A percentile compares a stretch with the other conserved stretches of the same genome.
Evolutionary conservation across 495 filamentous ascomycete species (phyloP).

Genomic region (Podospora fimiseda): DNA sequence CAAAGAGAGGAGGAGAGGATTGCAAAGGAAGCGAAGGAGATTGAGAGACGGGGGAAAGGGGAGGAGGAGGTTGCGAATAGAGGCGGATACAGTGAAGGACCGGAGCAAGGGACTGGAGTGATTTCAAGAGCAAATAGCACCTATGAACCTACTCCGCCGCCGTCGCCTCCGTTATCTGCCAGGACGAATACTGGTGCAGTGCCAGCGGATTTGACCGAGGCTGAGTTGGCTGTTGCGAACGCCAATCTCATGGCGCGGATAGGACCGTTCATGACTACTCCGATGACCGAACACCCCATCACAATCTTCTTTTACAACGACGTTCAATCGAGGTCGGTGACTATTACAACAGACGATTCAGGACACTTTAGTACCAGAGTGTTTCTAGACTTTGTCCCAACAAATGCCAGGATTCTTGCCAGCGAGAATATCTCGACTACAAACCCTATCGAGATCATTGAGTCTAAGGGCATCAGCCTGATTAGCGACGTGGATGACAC

Average conservation of each 20-base stretch:
- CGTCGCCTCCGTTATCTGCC: slow-evolving; percentile 29
- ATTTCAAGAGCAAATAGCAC: slow-evolving; percentile 13
- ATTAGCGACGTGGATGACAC: slow-evolving; percentile 99
- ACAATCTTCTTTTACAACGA: slow-evolving; percentile 94
- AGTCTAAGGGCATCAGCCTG: slow-evolving; percentile 77
- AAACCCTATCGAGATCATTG: slow-evolving; percentile 66
- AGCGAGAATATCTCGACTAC: slow-evolving; percentile 77
- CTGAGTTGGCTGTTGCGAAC: slow-evolving; percentile 74
- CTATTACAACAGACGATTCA: slow-evolving; percentile 70
- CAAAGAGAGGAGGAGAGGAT: slow-evolving; percentile 54
- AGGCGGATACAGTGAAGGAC: slow-evolving; percentile 48
- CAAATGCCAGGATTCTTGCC: slow-evolving; percentile 77
- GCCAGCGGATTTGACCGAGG: slow-evolving; percentile 52
- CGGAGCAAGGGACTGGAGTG: slow-evolving; percentile 26
- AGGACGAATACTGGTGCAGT: slow-evolving; percentile 44
- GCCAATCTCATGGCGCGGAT: slow-evolving; percentile 78
- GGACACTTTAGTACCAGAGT: slow-evolving; percentile 80
- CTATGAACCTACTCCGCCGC: slow-evolving; percentile 23
- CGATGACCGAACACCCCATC: slow-evolving; percentile 63
- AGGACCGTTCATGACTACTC: slow-evolving; percentile 80
- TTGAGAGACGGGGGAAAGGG: slow-evolving; percentile 61
- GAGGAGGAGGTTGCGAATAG: slow-evolving; percentile 65
- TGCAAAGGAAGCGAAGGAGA: slow-evolving; percentile 63
- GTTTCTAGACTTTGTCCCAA: slow-evolving; percentile 81
- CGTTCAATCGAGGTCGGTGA: slow-evolving; percentile 66